Base-by-base conservation (phyloP, 768 basidiomycete species). In the Gymnopilus dilepis region DNA sequence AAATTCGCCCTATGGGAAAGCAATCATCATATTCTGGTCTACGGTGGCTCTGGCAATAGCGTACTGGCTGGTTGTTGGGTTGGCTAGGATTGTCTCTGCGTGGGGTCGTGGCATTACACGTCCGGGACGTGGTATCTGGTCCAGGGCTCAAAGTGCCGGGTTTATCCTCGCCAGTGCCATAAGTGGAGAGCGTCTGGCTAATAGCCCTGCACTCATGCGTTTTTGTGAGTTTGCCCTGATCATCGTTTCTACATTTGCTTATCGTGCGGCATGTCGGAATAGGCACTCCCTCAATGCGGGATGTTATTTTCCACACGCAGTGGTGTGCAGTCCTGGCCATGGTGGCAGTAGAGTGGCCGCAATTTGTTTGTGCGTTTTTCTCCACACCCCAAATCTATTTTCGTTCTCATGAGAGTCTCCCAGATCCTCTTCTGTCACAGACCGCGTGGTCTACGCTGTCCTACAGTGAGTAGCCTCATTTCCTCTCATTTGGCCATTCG, bases 261-360 rank as follows among this genome's bases (percentile, higher is more conserved):
- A 61, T 66, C 54, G 62, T 63, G n/a, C n/a, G 43, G 13, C 15
- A 22, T 48, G 21, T 15, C 40, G 19, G 28, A 60, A 3, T 63
- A 95, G 95, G 90, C 67, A 97, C 97, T 0, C 97, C 97, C 2
- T 94, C 94, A 6, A 77, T 96, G 77, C 82, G 95, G 56, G 97
- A 99, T 73, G 84, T 99, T 53, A 84, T 98, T 52, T 91, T 94
- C 73, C 94, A 96, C 69, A 92, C 95, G 0, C 95, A 97, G 66
- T 98, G 92, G 91, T 93, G 91, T 72, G 85, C 93, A 40, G 84
- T 89, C 31, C 79, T 99, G 13, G 88, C 87, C 31, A 96, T 97
- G 92, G 88, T 99, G 56, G 94, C 97, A 33, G 94, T 99, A 21
- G 84, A 93, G 72, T 99, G 97, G 97, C 97, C 97, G 0, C 80